Base-by-base conservation (phyloP, 1,284 basidiomycete genomes). In the Naganishia sp. region DNA sequence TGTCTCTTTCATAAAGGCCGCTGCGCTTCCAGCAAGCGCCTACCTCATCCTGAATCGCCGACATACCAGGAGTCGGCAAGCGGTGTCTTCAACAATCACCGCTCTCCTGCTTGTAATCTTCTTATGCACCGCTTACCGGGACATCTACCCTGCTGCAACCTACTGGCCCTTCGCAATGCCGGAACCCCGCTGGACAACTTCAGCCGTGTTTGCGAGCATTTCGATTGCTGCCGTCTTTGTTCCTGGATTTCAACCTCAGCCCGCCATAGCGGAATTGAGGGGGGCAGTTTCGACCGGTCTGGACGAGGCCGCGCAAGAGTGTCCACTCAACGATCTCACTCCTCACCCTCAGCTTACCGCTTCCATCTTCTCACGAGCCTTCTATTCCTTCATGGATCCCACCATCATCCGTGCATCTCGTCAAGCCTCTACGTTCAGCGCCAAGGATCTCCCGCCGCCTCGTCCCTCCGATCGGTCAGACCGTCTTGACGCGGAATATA, bases 291-390 rank as follows among this genome's bases (percentile, higher is more conserved):
- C 21, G 31, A 31, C 13, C 31, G 50, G 53, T 35, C n/a, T n/a
- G 17, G 28, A 35, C 45, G 46, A 60, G 28, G 72, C 81, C 0
- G 83, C 85, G 0, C 71, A 78, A 3, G 80, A 84, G 65, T 80
- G 77, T 0, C 51, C 67, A 6, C 70, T 74, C 53, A 76, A 75
- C n/a, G 74, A 76, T 1, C 72, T 78, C 5, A 72, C 79, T 25
- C 82, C 83, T 7, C 87, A 85, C 75, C 85, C 86, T 3, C 87
- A 89, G 71, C 88, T 89, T 73, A 87, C 85, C 0, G 84, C 86
- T 0, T 85, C 87, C 0, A 77, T 84, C 54, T 71, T 87, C 18
- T 86, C 84, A 2, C 79, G 86, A 68, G 51, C 83, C 17, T 81
- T 84, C 46, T 90, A 84, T 76, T 79, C 81, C 32, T 90, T 85